Conservation (phyloP, 225 moss, liverwort and hornwort species). For the Polytrichum commune region DNA sequence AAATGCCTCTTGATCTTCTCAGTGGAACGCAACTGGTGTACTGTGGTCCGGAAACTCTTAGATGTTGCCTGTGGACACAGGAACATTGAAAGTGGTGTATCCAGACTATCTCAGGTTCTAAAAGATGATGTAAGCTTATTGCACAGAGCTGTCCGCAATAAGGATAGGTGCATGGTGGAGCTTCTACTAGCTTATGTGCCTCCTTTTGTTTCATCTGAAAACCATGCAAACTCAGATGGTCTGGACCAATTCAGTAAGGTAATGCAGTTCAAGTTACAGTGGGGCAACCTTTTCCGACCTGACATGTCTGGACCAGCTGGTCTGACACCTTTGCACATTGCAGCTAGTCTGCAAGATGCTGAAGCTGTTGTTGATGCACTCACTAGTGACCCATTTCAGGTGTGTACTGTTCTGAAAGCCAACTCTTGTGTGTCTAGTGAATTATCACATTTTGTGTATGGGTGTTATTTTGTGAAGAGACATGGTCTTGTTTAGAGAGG, state of each 20-base stretch:
- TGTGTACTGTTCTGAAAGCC: constrained; percentile 9
- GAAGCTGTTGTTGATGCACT: constrained; percentile 74
- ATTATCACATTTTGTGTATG: not conserved
- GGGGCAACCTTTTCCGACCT: constrained; percentile 57
- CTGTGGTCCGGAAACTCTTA: constrained; percentile 70
- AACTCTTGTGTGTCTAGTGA: too few relatives aligned
- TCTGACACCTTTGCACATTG: constrained; percentile 77
- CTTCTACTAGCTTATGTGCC: constrained; percentile 70
- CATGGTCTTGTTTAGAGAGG: too few relatives aligned
- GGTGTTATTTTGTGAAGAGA: not conserved
- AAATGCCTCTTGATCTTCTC: constrained; percentile 64
- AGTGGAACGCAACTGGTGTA: constrained; percentile 79
- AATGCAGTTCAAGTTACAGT: constrained; percentile 37
- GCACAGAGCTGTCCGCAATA: constrained; percentile 72
- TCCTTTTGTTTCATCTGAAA: constrained; percentile 14
- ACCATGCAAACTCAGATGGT: constrained; percentile 1
- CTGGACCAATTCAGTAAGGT: constrained; percentile 15
- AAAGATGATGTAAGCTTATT: constrained; percentile 62
- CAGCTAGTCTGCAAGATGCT: constrained; percentile 73
- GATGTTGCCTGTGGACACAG: constrained; percentile 47
- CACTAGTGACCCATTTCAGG: constrained; percentile 70
- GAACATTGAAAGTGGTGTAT: constrained; percentile 21
- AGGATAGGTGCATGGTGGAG: constrained; percentile 65
- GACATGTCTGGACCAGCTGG: constrained; percentile 67
- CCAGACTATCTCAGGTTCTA: constrained; percentile 39